Evolutionary conservation across 495 filamentous ascomycete species (phyloP), one percentile per base, ranked within the genome.

Genomic region (Trichoderma reesei): DNA sequence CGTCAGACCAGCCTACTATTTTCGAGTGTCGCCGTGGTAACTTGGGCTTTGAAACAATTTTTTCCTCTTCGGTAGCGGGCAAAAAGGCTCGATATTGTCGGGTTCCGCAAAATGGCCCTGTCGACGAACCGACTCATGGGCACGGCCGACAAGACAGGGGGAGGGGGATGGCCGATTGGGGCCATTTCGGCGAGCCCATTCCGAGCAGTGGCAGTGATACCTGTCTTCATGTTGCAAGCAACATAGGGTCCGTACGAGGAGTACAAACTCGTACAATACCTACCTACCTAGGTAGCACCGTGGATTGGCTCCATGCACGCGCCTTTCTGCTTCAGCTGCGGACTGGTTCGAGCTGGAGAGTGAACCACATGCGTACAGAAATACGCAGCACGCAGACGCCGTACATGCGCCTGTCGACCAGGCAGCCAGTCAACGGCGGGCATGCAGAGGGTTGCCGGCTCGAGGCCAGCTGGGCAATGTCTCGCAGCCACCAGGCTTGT

Each of bases 381-480:
- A 54, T 9, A n/a, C 3, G 13, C 41, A 26, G 26, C 26, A 26
- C 26, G 26, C 26, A 26, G 26, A 26, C 26, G 26, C 26, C 26
- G 26, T 20, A 20, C 44, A 48, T 48, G 44, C 20, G 44, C 16
- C 26, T 18, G 44, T 48, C 20, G 44, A 48, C 44, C 44, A 18
- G 44, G 44, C 44, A 18, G 16, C 44, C 44, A 48, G 44, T 48
- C 44, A 48, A 48, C 44, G n/a, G 44, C n/a, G n/a, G 18, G 26
- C 26, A 26, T 26, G 26, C 26, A 26, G 26, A 26, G 26, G 26
- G 26, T 26, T 26, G 18, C 18, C 34, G 51, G 33, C 51, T 56
- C 46, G 51, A 56, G 51, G 34, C 14, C 51, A 56, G 31, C 51
- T 56, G 51, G 31, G 51, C 51, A 56, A 56, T 56, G 51, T 56